Percentiles rank a stretch among this genome's conserved stretches.
Evolutionary conservation across 2,329 filamentous ascomycete species (phyloP).

Genomic region (Hirsutella rhossiliensis): DNA sequence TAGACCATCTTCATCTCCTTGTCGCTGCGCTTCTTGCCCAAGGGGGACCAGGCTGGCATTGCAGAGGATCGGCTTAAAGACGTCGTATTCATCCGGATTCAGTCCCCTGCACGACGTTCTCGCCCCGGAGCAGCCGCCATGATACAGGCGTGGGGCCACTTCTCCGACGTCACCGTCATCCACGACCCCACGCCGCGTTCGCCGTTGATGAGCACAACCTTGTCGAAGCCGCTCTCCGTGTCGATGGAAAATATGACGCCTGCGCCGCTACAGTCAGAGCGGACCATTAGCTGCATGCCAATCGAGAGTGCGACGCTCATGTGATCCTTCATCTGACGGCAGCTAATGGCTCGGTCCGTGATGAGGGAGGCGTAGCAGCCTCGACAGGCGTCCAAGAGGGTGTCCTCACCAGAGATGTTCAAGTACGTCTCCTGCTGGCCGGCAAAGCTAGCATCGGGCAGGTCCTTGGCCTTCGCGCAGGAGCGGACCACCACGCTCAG

Average conservation of each 20-base stretch:
- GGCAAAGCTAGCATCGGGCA: slow-evolving; percentile 25
- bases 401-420: slow-evolving; percentile 19
- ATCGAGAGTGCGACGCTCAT: slow-evolving; percentile 15
- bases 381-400: slow-evolving; percentile 20
- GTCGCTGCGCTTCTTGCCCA: no score
- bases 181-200: no score
- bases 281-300: slow-evolving; percentile 18
- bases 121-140: no score
- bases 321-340: slow-evolving; percentile 15
- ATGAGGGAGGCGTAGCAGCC: slow-evolving; percentile 26
- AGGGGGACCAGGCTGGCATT: no score
- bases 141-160: no score
- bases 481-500: slow-evolving; percentile 24
- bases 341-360: slow-evolving; percentile 24
- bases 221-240: slow-evolving; percentile 25
- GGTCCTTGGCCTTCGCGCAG: slow-evolving; percentile 25
- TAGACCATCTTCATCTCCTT: no score
- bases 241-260: slow-evolving; percentile 29
- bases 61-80: no score
- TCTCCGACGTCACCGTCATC: no score
- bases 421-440: slow-evolving; percentile 24
- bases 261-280: slow-evolving; percentile 19
- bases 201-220: slow-evolving; percentile 25
- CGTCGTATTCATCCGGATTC: no score
- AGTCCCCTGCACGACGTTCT: no score